Evolutionary conservation across 768 basidiomycete species (phyloP).

Genomic region (Clathrus columnatus): DNA sequence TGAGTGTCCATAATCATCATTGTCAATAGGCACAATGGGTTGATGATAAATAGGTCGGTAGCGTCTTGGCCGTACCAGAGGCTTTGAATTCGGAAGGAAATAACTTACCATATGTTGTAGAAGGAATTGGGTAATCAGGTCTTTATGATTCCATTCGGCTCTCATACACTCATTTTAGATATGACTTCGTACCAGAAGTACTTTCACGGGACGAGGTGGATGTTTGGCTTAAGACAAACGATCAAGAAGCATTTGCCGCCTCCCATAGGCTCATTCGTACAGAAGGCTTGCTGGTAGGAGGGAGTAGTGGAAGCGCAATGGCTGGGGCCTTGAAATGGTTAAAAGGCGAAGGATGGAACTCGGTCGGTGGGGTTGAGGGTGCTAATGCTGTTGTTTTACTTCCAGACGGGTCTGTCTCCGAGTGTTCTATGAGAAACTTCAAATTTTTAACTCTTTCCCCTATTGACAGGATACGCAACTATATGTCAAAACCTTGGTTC

Average conservation of each 20-base stretch:
- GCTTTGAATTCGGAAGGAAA: conserved; percentile 45
- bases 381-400: conserved; percentile 84
- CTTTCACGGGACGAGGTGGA: conserved; percentile 67
- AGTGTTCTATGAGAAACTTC: not conserved
- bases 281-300: conserved; percentile 89
- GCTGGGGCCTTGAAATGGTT: conserved; percentile 74
- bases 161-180: no score
- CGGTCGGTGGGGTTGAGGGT: conserved; percentile 55
- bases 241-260: conserved; percentile 71
- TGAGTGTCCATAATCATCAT: conserved; percentile 28
- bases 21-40: not conserved
- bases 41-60: conserved; percentile 57
- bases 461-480: conserved; percentile 68
- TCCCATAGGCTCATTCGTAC: conserved; percentile 68
- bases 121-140: conserved; percentile 75
- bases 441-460: not conserved
- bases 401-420: conserved; percentile 70
- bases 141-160: no score
- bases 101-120: conserved; percentile 62
- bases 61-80: conserved; percentile 72
- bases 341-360: conserved; percentile 50
- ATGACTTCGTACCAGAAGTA: conserved; percentile 87
- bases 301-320: conserved; percentile 84
- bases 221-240: conserved; percentile 78
- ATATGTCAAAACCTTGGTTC: conserved; percentile 94